phyloP scores from a whole-genome alignment of 1,284 basidiomycete genomes.

The Rhodotorula sp. region DNA sequence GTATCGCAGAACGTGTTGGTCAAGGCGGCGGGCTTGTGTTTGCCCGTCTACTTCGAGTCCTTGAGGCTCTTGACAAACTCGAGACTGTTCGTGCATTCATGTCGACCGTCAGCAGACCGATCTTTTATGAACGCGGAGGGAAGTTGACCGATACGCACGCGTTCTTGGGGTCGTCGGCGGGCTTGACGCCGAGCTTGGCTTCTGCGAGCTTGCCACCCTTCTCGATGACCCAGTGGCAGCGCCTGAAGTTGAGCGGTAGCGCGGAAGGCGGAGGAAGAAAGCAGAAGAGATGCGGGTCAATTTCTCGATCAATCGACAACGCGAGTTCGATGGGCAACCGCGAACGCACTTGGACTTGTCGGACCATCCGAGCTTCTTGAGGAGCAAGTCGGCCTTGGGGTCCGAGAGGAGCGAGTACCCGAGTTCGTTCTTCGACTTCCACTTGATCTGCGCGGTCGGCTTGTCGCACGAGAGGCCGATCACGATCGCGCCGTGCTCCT shows the following conservation, averaged over 20 bases:
- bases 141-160: conserved; percentile 42
- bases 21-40: background rate
- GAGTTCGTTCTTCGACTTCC: conserved; percentile 64
- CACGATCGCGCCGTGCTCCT: conserved; percentile 65
- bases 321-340: too few species aligned
- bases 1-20: background rate
- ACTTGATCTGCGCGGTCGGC: conserved; percentile 65
- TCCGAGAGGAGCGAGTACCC: conserved; percentile 85
- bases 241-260: conserved; percentile 38
- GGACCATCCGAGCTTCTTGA: conserved; percentile 73
- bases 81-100: background rate
- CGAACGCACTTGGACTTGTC: conserved; percentile 57
- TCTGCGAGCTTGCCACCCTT: conserved; percentile 82
- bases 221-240: conserved; percentile 86
- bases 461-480: conserved; percentile 83
- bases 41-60: background rate
- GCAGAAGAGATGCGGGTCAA: background rate
- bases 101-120: background rate
- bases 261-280: too few species aligned
- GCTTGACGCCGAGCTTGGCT: conserved; percentile 76
- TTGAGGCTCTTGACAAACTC: conserved; percentile 19
- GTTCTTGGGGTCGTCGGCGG: conserved; percentile 57
- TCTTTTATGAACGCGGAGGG: background rate
- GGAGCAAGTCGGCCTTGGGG: conserved; percentile 67
- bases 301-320: background rate